These are phyloP conservation scores for Neurospora pannonica DNA, from an alignment of 495 filamentous ascomycete genomes.

Conservation along the genomic window DNA sequence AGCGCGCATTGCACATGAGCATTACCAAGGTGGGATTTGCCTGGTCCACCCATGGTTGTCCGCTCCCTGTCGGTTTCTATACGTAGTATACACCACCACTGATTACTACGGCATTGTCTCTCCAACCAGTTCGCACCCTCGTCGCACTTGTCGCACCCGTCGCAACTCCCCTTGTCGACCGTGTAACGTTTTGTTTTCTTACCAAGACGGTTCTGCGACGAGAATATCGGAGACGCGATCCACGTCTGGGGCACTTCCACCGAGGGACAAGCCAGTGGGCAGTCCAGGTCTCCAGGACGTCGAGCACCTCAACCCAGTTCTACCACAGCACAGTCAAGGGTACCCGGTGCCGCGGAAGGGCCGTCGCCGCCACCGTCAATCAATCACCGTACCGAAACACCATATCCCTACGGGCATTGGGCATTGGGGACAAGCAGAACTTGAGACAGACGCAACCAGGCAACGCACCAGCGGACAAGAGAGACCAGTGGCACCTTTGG, in stretches of 20 bases:
- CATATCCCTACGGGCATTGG: background rate
- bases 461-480: background rate
- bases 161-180: background rate
- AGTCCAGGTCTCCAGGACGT: background rate
- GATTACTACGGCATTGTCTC: background rate
- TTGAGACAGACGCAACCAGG: background rate
- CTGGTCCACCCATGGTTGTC: background rate
- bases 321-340: background rate
- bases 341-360: background rate
- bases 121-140: background rate
- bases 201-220: slow-evolving; percentile 1
- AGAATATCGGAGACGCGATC: background rate
- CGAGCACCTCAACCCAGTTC: background rate
- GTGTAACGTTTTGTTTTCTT: background rate
- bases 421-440: background rate
- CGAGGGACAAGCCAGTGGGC: background rate
- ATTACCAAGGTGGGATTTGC: background rate
- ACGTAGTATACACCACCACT: background rate
- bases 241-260: background rate
- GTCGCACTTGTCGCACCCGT: background rate
- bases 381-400: background rate
- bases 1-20: background rate
- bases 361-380: background rate
- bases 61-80: background rate
- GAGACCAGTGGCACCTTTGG: background rate